A percentile compares a stretch with the other conserved stretches of the same genome.
These are phyloP conservation scores for Rhodotorula sp. DNA, from an alignment of 1,284 basidiomycete genomes.

Conservation along the genomic window DNA sequence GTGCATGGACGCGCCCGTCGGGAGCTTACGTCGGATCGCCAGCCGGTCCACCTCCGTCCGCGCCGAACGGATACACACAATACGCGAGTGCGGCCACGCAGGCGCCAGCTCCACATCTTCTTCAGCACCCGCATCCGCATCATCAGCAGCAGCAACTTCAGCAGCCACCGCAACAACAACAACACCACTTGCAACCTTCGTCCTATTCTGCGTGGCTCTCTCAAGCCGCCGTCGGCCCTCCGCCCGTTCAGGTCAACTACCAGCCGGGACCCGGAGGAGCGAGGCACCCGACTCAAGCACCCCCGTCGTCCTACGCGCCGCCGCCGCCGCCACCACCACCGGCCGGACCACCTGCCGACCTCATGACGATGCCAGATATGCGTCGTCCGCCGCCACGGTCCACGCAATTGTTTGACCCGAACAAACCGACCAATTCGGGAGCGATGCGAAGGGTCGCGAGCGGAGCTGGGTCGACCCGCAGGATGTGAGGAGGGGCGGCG, in stretches of 20 bases:
- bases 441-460: slow-evolving; percentile 8
- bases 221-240: neutral
- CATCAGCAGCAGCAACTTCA: too few relatives aligned
- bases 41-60: too few relatives aligned
- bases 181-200: neutral
- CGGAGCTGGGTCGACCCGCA: neutral
- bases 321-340: neutral
- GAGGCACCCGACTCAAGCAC: neutral
- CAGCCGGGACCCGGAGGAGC: neutral
- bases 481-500: too few relatives aligned
- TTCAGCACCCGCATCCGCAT: too few relatives aligned
- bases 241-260: neutral
- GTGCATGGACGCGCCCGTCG: too few relatives aligned
- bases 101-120: too few relatives aligned
- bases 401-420: slow-evolving; percentile 38
- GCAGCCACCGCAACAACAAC: too few relatives aligned
- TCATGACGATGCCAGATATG: slow-evolving; percentile 25
- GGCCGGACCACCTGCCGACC: neutral
- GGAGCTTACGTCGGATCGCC: too few relatives aligned
- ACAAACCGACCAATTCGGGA: slow-evolving; percentile 5
- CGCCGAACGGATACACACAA: too few relatives aligned
- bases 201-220: slow-evolving; percentile 1
- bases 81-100: too few relatives aligned
- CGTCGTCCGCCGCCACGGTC: slow-evolving; percentile 35
- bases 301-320: neutral